These are phyloP conservation scores for Crithidia sp. DNA, from an alignment of 208 protist species.

Conservation along the genomic window DNA sequence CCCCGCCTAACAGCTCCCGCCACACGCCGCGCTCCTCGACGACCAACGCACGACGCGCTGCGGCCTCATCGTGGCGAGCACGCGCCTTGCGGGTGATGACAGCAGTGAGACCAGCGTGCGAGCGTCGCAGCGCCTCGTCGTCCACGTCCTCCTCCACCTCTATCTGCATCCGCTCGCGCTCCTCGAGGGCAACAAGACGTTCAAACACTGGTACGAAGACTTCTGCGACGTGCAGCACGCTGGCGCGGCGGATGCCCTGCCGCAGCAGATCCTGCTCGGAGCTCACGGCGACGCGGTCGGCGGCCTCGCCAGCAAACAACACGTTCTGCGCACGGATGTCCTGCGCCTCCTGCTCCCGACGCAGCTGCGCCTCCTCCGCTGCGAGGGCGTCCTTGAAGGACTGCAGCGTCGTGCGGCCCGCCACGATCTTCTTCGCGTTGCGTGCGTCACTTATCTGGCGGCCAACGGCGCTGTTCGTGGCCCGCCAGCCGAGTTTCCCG, in stretches of 20 bases:
- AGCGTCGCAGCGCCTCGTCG: slow-evolving; percentile 7
- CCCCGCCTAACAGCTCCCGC: slow-evolving; percentile 24
- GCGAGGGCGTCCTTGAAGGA: slow-evolving; percentile 44
- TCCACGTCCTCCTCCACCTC: slow-evolving; percentile 39
- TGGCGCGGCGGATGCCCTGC: slow-evolving; percentile 9
- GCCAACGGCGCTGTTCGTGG: slow-evolving; percentile 56
- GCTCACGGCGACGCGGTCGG: slow-evolving; percentile 38
- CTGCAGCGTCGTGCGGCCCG: slow-evolving; percentile 31
- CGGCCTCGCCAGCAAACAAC: slow-evolving; percentile 38
- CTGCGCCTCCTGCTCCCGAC: slow-evolving; percentile 39
- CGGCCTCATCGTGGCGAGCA: slow-evolving; percentile 13
- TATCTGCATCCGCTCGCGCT: slow-evolving; percentile 16
- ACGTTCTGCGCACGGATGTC: slow-evolving; percentile 28
- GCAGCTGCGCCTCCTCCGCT: slow-evolving; percentile 38
- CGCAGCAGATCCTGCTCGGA: slow-evolving; percentile 46
- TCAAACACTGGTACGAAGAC: slow-evolving; percentile 11
- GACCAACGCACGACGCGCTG: slow-evolving; percentile 19
- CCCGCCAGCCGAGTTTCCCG: slow-evolving; percentile 62
- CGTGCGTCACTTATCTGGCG: slow-evolving; percentile 52
- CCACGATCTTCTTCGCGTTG: slow-evolving; percentile 40
- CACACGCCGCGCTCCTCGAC: slow-evolving; percentile 24
- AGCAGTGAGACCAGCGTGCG: neutral
- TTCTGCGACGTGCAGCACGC: slow-evolving; percentile 17
- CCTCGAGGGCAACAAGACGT: neutral
- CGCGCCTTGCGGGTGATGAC: slow-evolving; percentile 17